Base-by-base conservation (phyloP, 805 yeast genomes). In the Metschnikowia matae region DNA sequence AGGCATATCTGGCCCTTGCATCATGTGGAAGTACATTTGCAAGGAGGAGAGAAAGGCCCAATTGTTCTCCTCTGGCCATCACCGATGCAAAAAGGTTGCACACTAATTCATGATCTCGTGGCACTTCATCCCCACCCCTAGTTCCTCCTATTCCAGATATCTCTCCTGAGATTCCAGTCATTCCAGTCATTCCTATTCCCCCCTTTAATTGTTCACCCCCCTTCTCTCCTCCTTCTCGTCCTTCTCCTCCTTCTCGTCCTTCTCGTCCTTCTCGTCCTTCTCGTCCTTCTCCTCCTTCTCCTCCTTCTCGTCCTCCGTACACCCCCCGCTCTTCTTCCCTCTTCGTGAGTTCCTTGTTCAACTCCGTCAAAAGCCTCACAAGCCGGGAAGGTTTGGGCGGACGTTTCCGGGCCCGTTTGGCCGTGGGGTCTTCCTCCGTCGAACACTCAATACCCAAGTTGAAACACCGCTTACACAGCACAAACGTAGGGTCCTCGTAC, bases 371-470 rank as follows among this genome's bases (percentile, higher is more conserved):
- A 18, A 51, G 51, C 51, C 40, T 37, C 26, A 20, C 46, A 7
- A 51, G 46, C 20, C 44, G 38, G 13, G 39, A 8, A 13, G 54
- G 54, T 21, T 29, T 42, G 35, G 44, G 33, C n/a, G 20, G 38
- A 6, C 54, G 44, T 31, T 48, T 32, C 15, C 48, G 46, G 26
- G 54, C 79, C 29, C 38, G 58, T 43, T 64, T 57, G 1, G 77
- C 71, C 23, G 82, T 75, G n/a, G 82, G 82, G 57, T 79, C 83
- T 37, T 66, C 71, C 39, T 80, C 76, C 56, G 70, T 68, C 3
- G 83, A 78, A 56, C 83, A 79, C 48, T 63, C 64, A 20, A 78
- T 68, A 2, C 71, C 72, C 4, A 75, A 67, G 23, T 69, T 63
- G 50, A 63, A 70, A 57, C 83, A 80, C 47, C 82, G 56, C 36